Conservation (phyloP, 805 yeast species). For the Myxozyma neotropica region DNA sequence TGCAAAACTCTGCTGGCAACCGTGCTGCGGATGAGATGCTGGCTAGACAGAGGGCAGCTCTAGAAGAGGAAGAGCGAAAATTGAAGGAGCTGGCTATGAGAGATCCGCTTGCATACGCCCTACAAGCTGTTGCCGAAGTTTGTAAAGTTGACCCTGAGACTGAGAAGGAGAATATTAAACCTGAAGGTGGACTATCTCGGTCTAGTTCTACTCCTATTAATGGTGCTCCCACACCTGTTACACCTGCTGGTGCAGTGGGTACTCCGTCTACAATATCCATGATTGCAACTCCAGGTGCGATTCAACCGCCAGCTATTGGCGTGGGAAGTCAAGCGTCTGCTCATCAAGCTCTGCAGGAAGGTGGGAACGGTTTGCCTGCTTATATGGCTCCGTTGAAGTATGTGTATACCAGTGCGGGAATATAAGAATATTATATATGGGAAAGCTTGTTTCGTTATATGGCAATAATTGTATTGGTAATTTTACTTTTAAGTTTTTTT, state of each 20-base stretch:
- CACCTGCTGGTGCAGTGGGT: background rate
- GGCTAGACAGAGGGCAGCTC: conserved; percentile 13
- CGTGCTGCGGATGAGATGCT: conserved; percentile 7
- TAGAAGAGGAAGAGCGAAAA: conserved; percentile 22
- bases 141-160: conserved; percentile 22
- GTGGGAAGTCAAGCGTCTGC: background rate
- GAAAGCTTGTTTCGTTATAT: background rate
- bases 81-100: conserved; percentile 24
- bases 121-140: conserved; percentile 24
- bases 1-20: background rate
- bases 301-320: background rate
- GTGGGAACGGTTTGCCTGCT: conserved; percentile 4
- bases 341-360: background rate
- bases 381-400: conserved; percentile 9
- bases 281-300: background rate
- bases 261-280: conserved; percentile 2
- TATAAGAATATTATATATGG: background rate
- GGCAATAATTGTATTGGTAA: too few species aligned
- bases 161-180: conserved; percentile 14
- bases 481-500: background rate
- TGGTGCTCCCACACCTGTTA: background rate
- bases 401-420: conserved; percentile 10
- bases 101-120: conserved; percentile 30
- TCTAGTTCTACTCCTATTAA: background rate
- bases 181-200: background rate